phyloP scores from a whole-genome alignment of 192 early-diverging fungal genomes.

The Cetraspora pellucida region DNA sequence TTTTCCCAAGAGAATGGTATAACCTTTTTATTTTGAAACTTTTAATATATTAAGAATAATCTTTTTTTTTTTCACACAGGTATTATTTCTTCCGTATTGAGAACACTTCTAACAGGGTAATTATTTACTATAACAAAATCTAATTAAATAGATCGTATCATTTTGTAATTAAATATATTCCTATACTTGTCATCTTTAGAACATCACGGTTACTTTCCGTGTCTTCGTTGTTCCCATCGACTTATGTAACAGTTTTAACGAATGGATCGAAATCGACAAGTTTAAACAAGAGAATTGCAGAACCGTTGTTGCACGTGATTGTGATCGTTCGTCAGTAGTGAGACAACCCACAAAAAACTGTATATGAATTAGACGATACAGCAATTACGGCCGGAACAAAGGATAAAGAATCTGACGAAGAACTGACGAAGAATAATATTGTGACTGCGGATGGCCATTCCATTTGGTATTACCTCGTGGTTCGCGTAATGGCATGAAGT shows the following conservation, averaged over 20 bases:
- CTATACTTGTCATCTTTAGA: neutral
- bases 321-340: constrained; percentile 12
- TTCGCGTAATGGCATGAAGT: neutral
- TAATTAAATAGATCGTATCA: neutral
- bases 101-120: neutral
- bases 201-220: neutral
- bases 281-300: neutral
- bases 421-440: neutral
- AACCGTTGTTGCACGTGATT: neutral
- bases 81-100: constrained; percentile 21
- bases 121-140: neutral
- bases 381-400: no score
- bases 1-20: constrained; percentile 1
- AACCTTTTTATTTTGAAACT: no score
- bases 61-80: no score
- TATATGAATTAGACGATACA: constrained; percentile 1
- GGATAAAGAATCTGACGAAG: neutral
- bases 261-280: constrained; percentile 9
- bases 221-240: neutral
- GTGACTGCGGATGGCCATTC: constrained; percentile 26
- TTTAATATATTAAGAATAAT: no score
- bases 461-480: neutral
- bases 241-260: neutral
- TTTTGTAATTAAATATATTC: neutral
- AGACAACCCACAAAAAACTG: neutral